These are phyloP conservation scores for Laetiporus sulphureus DNA, from an alignment of 1,284 basidiomycete genomes.

Conservation along the genomic window DNA sequence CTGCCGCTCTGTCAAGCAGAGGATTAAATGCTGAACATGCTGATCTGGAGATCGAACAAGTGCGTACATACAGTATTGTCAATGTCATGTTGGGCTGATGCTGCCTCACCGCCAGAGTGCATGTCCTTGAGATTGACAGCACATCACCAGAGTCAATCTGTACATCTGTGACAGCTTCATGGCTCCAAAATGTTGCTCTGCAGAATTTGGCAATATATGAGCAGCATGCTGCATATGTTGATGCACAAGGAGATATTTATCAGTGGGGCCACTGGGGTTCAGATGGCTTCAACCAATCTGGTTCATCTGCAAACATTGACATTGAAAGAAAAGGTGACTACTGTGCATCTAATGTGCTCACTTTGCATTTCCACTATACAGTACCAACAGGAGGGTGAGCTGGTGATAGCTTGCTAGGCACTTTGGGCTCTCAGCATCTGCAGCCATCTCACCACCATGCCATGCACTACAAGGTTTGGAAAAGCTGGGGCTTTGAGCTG, in stretches of 20 bases:
- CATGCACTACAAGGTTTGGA: too few relatives aligned
- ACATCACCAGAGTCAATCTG: slow-evolving; percentile 32
- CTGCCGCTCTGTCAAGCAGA: background rate
- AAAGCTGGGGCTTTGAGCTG: too few relatives aligned
- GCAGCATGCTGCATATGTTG: slow-evolving; percentile 77
- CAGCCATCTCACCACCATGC: too few relatives aligned
- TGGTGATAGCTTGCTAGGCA: too few relatives aligned
- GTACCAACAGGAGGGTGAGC: too few relatives aligned
- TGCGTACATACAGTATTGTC: too few relatives aligned
- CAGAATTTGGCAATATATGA: slow-evolving; percentile 73
- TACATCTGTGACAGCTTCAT: slow-evolving; percentile 42
- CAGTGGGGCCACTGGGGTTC: too few relatives aligned
- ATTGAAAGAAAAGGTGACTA: slow-evolving; percentile 61
- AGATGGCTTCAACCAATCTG: slow-evolving; percentile 36
- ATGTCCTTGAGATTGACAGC: slow-evolving; percentile 35
- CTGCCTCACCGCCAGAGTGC: too few relatives aligned
- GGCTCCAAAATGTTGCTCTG: slow-evolving; percentile 61
- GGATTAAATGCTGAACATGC: slow-evolving; percentile 28
- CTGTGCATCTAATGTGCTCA: background rate
- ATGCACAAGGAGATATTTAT: slow-evolving; percentile 82
- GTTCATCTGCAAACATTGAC: slow-evolving; percentile 32
- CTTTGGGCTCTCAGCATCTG: too few relatives aligned
- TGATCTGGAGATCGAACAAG: slow-evolving; percentile 58
- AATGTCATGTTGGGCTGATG: too few relatives aligned
- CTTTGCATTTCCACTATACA: too few relatives aligned